phyloP scores from a whole-genome alignment of 768 basidiomycete species.

The Lactarius trivialis region DNA sequence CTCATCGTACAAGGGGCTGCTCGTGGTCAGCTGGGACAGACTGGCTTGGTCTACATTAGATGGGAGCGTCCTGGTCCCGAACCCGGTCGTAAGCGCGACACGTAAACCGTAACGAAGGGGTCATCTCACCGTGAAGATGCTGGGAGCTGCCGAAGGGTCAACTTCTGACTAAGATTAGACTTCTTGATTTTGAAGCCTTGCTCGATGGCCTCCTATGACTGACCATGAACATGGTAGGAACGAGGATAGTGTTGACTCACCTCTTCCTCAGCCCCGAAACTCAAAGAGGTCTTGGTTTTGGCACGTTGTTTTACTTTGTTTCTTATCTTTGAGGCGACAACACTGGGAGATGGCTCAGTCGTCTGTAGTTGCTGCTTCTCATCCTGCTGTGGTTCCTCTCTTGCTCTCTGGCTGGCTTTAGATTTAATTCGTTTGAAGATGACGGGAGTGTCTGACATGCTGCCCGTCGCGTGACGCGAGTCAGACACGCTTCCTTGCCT shows the following conservation, averaged over 20 bases:
- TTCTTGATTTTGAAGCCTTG: constrained; percentile 78
- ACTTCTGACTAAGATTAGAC: constrained; percentile 63
- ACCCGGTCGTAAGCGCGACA: constrained; percentile 1
- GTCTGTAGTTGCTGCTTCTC: constrained; percentile 18
- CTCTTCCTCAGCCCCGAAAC: constrained; percentile 71
- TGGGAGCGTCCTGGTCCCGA: background rate
- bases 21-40: constrained; percentile 33
- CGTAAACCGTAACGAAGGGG: background rate
- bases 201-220: constrained; percentile 48
- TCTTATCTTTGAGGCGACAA: constrained; percentile 61
- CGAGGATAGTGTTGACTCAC: constrained; percentile 32
- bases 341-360: constrained; percentile 46
- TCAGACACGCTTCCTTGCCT: background rate
- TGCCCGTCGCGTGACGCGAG: background rate
- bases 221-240: constrained; percentile 11
- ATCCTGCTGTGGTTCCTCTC: constrained; percentile 30
- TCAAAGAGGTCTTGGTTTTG: constrained; percentile 61
- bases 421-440: constrained; percentile 40
- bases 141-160: constrained; percentile 50
- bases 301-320: constrained; percentile 56
- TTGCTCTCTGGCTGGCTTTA: constrained; percentile 35
- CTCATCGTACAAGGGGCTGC: constrained; percentile 60
- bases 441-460: constrained; percentile 32
- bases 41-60: constrained; percentile 11
- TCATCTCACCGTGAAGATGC: constrained; percentile 27